Percentiles rank a stretch among this genome's conserved stretches.
Conservation (phyloP, 2,329 filamentous ascomycete species). For the Ascochyta viciae-villosae region DNA sequence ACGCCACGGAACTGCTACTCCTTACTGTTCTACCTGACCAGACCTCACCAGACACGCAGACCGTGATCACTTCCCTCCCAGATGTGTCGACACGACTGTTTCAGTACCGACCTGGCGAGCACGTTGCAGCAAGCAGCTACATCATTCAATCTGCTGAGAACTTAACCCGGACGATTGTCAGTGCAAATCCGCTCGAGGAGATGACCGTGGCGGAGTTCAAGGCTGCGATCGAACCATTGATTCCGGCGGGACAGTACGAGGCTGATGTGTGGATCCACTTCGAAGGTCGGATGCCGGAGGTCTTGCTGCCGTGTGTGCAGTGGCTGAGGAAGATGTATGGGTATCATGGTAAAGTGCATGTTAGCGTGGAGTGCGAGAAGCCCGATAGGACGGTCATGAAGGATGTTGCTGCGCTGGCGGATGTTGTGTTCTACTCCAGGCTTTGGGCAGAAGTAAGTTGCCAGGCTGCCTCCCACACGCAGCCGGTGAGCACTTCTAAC, state of each 20-base stretch:
- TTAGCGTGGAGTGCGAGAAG: slow-evolving; percentile 79
- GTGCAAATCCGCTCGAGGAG: slow-evolving; percentile 71
- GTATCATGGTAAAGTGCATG: slow-evolving; percentile 51
- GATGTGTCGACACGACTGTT: slow-evolving; percentile 41
- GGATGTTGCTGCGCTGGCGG: slow-evolving; percentile 66
- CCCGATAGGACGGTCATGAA: slow-evolving; percentile 66
- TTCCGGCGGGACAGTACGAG: neutral
- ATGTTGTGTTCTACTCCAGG: slow-evolving; percentile 77
- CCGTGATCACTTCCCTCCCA: slow-evolving; percentile 63
- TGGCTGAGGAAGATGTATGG: slow-evolving; percentile 55
- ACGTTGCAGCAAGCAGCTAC: slow-evolving; percentile 71
- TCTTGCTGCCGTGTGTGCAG: slow-evolving; percentile 65
- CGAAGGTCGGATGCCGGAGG: slow-evolving; percentile 72
- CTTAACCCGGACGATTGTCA: slow-evolving; percentile 73
- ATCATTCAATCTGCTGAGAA: slow-evolving; percentile 68
- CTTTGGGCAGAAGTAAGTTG: slow-evolving; percentile 66
- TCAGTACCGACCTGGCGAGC: slow-evolving; percentile 54
- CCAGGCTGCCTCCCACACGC: neutral
- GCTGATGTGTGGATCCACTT: slow-evolving; percentile 70
- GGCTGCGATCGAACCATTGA: slow-evolving; percentile 51
- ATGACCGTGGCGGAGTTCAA: slow-evolving; percentile 71
- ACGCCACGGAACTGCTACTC: slow-evolving; percentile 43
- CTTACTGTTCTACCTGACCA: slow-evolving; percentile 61
- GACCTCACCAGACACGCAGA: slow-evolving; percentile 58
- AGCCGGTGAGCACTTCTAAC: neutral